These are phyloP conservation scores for Neurospora crassa DNA, from an alignment of 2,329 filamentous ascomycete genomes.

Conservation along the genomic window DNA sequence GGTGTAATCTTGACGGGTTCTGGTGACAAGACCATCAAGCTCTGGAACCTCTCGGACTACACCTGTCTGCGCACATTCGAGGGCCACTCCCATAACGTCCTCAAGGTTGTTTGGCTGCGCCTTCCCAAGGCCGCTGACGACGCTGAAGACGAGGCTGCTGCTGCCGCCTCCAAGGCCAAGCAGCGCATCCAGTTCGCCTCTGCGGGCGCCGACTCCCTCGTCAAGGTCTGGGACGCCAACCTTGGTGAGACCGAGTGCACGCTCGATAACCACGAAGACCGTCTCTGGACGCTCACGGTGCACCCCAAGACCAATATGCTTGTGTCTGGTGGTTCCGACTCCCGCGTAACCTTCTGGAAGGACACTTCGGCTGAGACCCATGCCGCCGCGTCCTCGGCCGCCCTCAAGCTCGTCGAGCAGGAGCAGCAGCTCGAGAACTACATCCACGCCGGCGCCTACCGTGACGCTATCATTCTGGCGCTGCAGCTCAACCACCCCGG, in stretches of 20 bases:
- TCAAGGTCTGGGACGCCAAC: slow-evolving; percentile 92
- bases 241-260: slow-evolving; percentile 80
- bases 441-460: slow-evolving; percentile 77
- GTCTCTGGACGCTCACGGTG: slow-evolving; percentile 82
- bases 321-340: slow-evolving; percentile 85
- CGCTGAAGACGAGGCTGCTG: slow-evolving; percentile 31
- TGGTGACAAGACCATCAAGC: slow-evolving; percentile 90
- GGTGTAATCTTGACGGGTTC: slow-evolving; percentile 83
- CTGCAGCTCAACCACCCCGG: slow-evolving; percentile 91
- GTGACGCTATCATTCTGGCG: slow-evolving; percentile 85
- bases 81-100: slow-evolving; percentile 88
- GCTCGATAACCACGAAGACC: slow-evolving; percentile 92
- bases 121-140: slow-evolving; percentile 25
- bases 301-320: slow-evolving; percentile 61
- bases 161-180: slow-evolving; percentile 28
- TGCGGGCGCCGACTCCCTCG: slow-evolving; percentile 85
- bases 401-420: slow-evolving; percentile 72
- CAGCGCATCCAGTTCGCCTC: slow-evolving; percentile 66
- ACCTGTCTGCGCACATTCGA: slow-evolving; percentile 90
- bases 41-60: slow-evolving; percentile 91
- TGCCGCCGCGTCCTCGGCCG: slow-evolving; percentile 61
- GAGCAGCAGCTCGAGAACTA: slow-evolving; percentile 92
- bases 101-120: slow-evolving; percentile 85
- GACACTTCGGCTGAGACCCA: slow-evolving; percentile 81
- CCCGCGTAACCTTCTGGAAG: slow-evolving; percentile 89